Conservation (phyloP, 768 basidiomycete species). For the Collybia mongolica region DNA sequence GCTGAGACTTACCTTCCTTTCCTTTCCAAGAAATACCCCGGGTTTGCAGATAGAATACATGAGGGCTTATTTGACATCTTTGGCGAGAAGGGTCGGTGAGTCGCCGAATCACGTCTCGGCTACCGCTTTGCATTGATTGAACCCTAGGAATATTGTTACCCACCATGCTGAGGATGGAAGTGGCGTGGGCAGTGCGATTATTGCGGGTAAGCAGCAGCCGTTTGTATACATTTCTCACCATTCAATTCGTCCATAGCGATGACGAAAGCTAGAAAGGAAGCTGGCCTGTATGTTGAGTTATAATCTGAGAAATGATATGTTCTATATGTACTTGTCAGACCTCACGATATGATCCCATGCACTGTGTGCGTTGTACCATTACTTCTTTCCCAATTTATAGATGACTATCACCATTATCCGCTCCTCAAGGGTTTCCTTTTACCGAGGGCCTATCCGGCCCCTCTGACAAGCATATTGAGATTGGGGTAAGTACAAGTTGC, state of each 20-base stretch:
- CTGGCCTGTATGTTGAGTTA: slow-evolving; percentile 42
- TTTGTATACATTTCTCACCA: neutral
- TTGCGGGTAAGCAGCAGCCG: slow-evolving; percentile 52
- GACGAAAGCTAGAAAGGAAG: slow-evolving; percentile 81
- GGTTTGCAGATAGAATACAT: slow-evolving; percentile 90
- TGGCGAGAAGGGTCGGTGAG: slow-evolving; percentile 91
- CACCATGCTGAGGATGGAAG: slow-evolving; percentile 89
- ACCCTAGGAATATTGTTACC: slow-evolving; percentile 63
- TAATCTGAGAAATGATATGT: no score
- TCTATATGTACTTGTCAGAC: no score
- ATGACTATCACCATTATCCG: neutral
- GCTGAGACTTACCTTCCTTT: neutral
- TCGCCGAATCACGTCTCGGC: slow-evolving; percentile 10
- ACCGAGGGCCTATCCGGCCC: no score
- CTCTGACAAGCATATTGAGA: no score
- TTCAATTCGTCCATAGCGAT: slow-evolving; percentile 54
- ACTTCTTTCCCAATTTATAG: slow-evolving; percentile 1
- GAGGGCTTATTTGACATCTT: slow-evolving; percentile 93
- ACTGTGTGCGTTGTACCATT: slow-evolving; percentile 6
- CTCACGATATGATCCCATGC: neutral
- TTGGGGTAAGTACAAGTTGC: no score
- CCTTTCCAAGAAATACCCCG: slow-evolving; percentile 87
- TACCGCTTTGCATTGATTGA: neutral
- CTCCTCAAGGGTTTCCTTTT: no score
- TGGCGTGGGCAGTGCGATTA: slow-evolving; percentile 95